A percentile compares a stretch with the other conserved stretches of the same genome.
phyloP scores from a whole-genome alignment of 345 rosid genomes.

The Gynandropsis gynandra region DNA sequence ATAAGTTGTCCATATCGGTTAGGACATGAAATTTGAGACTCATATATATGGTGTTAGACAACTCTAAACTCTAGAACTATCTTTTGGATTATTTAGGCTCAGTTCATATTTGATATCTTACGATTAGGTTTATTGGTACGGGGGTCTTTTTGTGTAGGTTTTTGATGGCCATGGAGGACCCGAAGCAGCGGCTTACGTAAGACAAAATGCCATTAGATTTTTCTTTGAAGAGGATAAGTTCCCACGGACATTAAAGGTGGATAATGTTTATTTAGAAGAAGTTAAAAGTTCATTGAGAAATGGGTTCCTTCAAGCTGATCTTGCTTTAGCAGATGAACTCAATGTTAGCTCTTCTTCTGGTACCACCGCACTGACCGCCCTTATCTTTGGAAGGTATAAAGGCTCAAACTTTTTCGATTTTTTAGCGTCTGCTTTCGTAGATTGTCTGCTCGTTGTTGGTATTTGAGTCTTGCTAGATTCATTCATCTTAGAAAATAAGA shows the following conservation, averaged over 20 bases:
- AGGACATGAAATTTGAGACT: too few relatives aligned
- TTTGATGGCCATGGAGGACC: slow-evolving; percentile 95
- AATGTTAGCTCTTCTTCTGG: slow-evolving; percentile 68
- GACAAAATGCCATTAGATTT: slow-evolving; percentile 55
- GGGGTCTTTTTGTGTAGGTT: slow-evolving; percentile 27
- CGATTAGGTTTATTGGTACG: too few relatives aligned
- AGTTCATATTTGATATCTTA: too few relatives aligned
- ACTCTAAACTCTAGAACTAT: too few relatives aligned
- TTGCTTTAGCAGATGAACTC: slow-evolving; percentile 59
- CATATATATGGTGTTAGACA: too few relatives aligned
- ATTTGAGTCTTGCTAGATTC: too few relatives aligned
- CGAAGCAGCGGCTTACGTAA: slow-evolving; percentile 72
- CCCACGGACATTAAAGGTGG: slow-evolving; percentile 45
- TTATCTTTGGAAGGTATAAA: slow-evolving; percentile 31
- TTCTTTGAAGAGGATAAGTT: slow-evolving; percentile 59
- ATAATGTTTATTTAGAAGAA: slow-evolving; percentile 47
- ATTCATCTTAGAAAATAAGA: too few relatives aligned
- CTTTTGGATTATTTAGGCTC: too few relatives aligned
- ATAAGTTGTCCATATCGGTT: too few relatives aligned
- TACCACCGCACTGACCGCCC: slow-evolving; percentile 72
- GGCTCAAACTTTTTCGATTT: too few relatives aligned
- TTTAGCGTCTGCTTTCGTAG: too few relatives aligned
- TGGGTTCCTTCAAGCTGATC: slow-evolving; percentile 68
- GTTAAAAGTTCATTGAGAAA: slow-evolving; percentile 46
- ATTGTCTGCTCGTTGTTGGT: too few relatives aligned